Percentiles rank a stretch among this genome's conserved stretches.
Conservation (phyloP, 805 yeast genomes). For the Allodekkera sacchari region DNA sequence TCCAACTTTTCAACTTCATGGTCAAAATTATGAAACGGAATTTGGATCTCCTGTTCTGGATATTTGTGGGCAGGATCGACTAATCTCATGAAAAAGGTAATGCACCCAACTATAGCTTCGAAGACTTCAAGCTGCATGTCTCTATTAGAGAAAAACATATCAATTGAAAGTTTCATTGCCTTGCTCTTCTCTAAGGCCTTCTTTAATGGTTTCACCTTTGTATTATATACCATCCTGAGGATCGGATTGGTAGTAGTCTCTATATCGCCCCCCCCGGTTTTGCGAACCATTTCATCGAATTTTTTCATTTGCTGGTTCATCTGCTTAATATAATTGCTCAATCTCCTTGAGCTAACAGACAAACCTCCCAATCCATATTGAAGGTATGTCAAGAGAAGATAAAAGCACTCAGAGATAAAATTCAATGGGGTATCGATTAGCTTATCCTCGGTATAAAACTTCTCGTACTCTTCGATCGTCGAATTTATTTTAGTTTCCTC, state of each 20-base stretch:
- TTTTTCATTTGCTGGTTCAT: constrained; percentile 45
- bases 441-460: constrained; percentile 37
- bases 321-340: constrained; percentile 41
- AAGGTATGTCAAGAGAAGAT: constrained; percentile 63
- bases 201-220: constrained; percentile 24
- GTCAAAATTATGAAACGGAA: constrained; percentile 54
- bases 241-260: constrained; percentile 17
- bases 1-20: constrained; percentile 62
- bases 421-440: constrained; percentile 37
- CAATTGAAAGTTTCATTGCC: constrained; percentile 48
- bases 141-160: constrained; percentile 52
- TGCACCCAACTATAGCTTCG: constrained; percentile 71
- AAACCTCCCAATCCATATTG: constrained; percentile 90
- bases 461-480: constrained; percentile 60
- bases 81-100: constrained; percentile 59
- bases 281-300: constrained; percentile 31
- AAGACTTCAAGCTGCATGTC: constrained; percentile 56
- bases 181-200: constrained; percentile 28
- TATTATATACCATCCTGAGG: constrained; percentile 19
- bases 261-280: constrained; percentile 7
- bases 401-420: constrained; percentile 90
- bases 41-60: constrained; percentile 38
- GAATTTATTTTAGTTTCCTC: constrained; percentile 84
- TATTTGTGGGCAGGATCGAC: constrained; percentile 65
- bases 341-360: constrained; percentile 44